Percentiles rank a stretch among this genome's conserved stretches.
Conservation (phyloP, 1,284 basidiomycete genomes). For the Cystobasidiaceae sp. region DNA sequence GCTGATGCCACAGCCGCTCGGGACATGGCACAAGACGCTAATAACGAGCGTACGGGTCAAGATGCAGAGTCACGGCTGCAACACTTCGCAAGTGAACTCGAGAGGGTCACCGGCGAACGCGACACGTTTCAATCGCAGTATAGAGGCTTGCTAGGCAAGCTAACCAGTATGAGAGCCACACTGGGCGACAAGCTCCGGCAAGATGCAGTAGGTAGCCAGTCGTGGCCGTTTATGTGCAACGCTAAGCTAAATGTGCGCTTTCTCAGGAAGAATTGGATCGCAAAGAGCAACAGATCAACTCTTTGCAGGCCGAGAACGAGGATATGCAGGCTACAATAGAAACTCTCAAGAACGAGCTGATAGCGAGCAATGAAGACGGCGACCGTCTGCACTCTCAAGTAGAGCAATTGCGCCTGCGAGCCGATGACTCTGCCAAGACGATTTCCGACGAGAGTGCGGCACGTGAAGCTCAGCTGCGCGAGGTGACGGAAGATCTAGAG, state of each 20-base stretch:
- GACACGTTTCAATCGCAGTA: conserved; percentile 80
- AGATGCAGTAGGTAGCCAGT: conserved; percentile 71
- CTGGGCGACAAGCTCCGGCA: conserved; percentile 91
- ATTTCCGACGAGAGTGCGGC: conserved; percentile 61
- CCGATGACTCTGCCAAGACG: conserved; percentile 44
- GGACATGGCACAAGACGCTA: not conserved
- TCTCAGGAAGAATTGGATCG: conserved; percentile 89
- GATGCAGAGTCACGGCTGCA: conserved; percentile 34
- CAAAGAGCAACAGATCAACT: conserved; percentile 71
- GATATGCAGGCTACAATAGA: conserved; percentile 64
- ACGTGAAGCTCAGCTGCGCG: conserved; percentile 73
- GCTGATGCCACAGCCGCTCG: not conserved
- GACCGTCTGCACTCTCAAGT: conserved; percentile 65
- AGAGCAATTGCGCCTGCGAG: conserved; percentile 51
- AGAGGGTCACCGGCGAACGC: conserved; percentile 60
- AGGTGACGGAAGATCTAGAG: conserved; percentile 75
- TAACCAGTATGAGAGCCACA: conserved; percentile 87
- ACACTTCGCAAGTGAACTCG: conserved; percentile 40
- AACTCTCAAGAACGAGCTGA: conserved; percentile 70
- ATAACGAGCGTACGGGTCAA: not conserved
- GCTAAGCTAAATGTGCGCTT: not conserved
- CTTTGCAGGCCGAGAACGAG: conserved; percentile 67
- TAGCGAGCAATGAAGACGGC: conserved; percentile 65
- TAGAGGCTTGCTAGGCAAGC: conserved; percentile 73
- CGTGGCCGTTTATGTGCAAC: not conserved